Conservation (phyloP, 202 grass and related monocot species). For the Cymbopogon flexuosus region DNA sequence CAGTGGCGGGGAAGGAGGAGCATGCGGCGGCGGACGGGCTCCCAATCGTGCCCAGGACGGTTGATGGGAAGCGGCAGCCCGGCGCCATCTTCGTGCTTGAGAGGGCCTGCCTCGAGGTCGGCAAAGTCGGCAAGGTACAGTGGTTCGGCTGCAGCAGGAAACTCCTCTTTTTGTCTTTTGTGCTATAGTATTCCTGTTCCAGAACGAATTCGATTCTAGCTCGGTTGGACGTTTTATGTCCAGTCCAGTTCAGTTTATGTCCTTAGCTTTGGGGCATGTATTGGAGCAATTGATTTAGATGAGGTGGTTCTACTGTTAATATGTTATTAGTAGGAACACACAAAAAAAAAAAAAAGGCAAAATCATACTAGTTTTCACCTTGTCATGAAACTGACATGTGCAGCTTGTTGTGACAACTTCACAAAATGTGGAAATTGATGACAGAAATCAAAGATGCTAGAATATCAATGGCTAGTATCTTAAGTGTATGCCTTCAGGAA, state of each 20-base stretch:
- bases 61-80: constrained; percentile 49
- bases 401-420: not conserved
- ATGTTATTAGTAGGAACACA: not conserved
- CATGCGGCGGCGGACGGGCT: constrained; percentile 38
- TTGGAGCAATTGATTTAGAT: not conserved
- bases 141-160: not conserved
- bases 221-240: not conserved
- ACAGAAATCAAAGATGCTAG: not conserved
- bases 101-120: constrained; percentile 84
- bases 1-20: not conserved
- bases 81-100: constrained; percentile 90
- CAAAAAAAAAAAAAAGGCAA: not conserved
- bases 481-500: not conserved
- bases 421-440: not conserved
- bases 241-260: not conserved
- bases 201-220: not conserved
- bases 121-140: constrained; percentile 97
- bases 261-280: not conserved
- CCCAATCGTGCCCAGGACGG: constrained; percentile 39
- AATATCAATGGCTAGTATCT: not conserved
- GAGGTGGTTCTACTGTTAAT: not conserved
- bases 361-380: not conserved
- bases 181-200: not conserved
- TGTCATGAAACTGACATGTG: not conserved
- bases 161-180: not conserved